Conservation (phyloP, 352 stramenopile genomes). For the Globisporangium megalacanthum region DNA sequence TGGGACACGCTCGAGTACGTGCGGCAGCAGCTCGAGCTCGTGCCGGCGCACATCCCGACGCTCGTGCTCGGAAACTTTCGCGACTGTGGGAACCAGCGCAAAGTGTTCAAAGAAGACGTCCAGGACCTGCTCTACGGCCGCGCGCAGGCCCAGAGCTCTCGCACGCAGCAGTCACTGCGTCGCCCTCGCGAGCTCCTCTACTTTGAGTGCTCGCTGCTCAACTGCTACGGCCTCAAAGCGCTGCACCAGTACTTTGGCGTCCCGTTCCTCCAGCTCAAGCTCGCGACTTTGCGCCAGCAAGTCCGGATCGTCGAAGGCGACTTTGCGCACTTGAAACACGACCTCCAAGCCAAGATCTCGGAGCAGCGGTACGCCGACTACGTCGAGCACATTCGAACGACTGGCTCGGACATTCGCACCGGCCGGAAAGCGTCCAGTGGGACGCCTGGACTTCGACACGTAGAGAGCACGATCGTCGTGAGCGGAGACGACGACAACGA, state of each 20-base stretch:
- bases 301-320: slow-evolving; percentile 64
- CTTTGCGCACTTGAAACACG: slow-evolving; percentile 65
- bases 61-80: slow-evolving; percentile 82
- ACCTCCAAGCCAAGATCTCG: slow-evolving; percentile 63
- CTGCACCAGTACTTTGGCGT: slow-evolving; percentile 85
- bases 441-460: slow-evolving; percentile 7
- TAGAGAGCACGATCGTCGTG: slow-evolving; percentile 13
- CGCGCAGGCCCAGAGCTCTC: slow-evolving; percentile 11
- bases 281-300: slow-evolving; percentile 72
- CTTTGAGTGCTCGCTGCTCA: slow-evolving; percentile 79
- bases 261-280: slow-evolving; percentile 79
- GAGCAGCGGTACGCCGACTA: slow-evolving; percentile 76
- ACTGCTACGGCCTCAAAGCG: slow-evolving; percentile 81
- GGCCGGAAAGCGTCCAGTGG: slow-evolving; percentile 25
- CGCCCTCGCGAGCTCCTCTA: slow-evolving; percentile 65
- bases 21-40: slow-evolving; percentile 53
- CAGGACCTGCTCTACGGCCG: slow-evolving; percentile 61
- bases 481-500: background rate
- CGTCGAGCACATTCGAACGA: slow-evolving; percentile 58
- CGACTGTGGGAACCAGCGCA: slow-evolving; percentile 55
- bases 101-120: slow-evolving; percentile 87
- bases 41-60: slow-evolving; percentile 73
- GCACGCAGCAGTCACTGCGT: slow-evolving; percentile 24
- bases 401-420: slow-evolving; percentile 74
- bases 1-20: slow-evolving; percentile 83